A percentile compares a stretch with the other conserved stretches of the same genome.
Conservation (phyloP, 2,329 filamentous ascomycete species). For the Fusarium domesticum region DNA sequence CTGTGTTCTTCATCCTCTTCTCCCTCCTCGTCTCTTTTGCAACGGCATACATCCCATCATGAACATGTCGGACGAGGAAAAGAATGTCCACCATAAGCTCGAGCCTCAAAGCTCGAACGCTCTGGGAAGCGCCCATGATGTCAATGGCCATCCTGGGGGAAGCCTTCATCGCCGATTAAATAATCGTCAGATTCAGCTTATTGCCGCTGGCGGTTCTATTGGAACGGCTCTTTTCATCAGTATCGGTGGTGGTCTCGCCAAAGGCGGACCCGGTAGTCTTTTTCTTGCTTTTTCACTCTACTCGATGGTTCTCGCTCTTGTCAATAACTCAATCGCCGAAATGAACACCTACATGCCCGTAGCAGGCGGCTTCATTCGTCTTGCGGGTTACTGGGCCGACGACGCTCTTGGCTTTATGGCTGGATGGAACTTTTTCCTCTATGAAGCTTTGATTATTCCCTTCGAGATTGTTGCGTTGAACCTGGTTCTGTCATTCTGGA, state of each 20-base stretch:
- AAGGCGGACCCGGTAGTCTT: conserved; percentile 6
- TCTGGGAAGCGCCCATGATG: neutral
- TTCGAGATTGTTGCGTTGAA: conserved; percentile 50
- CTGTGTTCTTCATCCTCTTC: neutral
- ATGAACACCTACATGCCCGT: conserved; percentile 50
- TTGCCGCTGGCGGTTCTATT: conserved; percentile 8
- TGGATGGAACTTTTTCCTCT: conserved; percentile 51
- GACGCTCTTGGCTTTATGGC: conserved; percentile 45
- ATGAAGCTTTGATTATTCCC: conserved; percentile 47
- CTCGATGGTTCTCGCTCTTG: conserved; percentile 1
- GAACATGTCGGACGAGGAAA: neutral
- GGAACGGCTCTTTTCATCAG: conserved; percentile 8
- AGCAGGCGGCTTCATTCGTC: conserved; percentile 44
- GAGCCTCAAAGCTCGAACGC: neutral
- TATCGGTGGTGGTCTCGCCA: conserved; percentile 4
- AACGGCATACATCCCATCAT: neutral
- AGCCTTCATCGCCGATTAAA: neutral
- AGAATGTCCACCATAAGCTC: neutral
- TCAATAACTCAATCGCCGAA: conserved; percentile 35
- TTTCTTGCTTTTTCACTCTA: conserved; percentile 2
- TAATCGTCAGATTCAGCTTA: conserved; percentile 8
- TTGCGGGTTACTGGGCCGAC: conserved; percentile 46
- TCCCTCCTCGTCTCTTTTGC: too few species aligned
- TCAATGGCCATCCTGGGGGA: neutral
- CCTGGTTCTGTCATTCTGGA: conserved; percentile 49